A percentile compares a stretch with the other conserved stretches of the same genome.
Conservation (phyloP, 352 stramenopile species). For the Globisporangium canariense region DNA sequence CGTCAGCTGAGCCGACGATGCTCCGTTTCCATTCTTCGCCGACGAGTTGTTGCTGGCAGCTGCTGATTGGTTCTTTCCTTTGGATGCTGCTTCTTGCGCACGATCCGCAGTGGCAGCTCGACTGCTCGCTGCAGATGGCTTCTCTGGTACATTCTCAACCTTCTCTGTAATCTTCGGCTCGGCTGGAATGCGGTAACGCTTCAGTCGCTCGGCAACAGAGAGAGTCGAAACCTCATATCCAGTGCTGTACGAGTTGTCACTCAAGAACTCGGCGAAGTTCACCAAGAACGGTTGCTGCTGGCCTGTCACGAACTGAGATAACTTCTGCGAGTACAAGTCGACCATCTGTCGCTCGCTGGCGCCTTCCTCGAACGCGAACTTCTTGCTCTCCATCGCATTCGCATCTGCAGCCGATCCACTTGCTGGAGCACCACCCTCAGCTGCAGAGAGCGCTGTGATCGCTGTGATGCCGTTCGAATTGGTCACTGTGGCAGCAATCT, state of each 20-base stretch:
- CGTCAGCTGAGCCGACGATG: slow-evolving; percentile 24
- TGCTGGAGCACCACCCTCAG: neutral
- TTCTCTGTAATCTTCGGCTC: slow-evolving; percentile 17
- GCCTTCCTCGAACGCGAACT: slow-evolving; percentile 13
- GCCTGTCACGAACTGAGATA: slow-evolving; percentile 54
- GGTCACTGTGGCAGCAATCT: neutral
- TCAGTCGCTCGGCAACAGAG: slow-evolving; percentile 60
- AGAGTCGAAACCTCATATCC: slow-evolving; percentile 70
- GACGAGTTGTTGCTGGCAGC: slow-evolving; percentile 6
- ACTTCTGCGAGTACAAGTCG: slow-evolving; percentile 57
- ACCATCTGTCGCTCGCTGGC: slow-evolving; percentile 35
- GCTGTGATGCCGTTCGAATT: slow-evolving; percentile 1
- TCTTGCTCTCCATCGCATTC: slow-evolving; percentile 7
- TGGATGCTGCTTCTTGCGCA: slow-evolving; percentile 4
- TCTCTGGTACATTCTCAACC: neutral
- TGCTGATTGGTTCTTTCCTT: slow-evolving; percentile 24
- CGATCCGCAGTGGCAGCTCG: slow-evolving; percentile 1
- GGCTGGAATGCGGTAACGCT: slow-evolving; percentile 35
- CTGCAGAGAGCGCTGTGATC: slow-evolving; percentile 3
- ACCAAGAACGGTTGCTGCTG: slow-evolving; percentile 82
- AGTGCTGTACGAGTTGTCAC: slow-evolving; percentile 79
- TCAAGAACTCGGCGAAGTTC: slow-evolving; percentile 64
- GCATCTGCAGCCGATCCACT: neutral
- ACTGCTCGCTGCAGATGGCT: slow-evolving; percentile 2
- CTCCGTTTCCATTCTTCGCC: slow-evolving; percentile 9